Evolutionary conservation across 257 asterid species (phyloP).

Genomic region (Solanum neorickii): DNA sequence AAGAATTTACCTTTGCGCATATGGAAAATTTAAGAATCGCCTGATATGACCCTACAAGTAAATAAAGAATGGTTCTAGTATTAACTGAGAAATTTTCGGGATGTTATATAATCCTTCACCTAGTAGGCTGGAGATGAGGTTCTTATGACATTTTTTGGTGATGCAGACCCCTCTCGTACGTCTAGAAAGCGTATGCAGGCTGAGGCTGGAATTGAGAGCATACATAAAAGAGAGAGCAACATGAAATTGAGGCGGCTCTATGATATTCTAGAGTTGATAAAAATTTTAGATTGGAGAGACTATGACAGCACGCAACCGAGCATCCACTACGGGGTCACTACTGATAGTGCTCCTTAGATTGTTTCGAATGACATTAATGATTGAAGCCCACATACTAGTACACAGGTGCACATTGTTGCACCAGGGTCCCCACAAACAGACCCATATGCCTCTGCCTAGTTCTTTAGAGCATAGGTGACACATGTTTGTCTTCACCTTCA

Average conservation of each 20-base stretch:
- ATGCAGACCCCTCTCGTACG: neutral
- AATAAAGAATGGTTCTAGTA: no score
- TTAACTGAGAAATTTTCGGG: no score
- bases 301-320: accelerated
- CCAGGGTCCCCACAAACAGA: neutral
- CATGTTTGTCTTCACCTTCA: neutral
- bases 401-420: neutral
- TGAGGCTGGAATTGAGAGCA: neutral
- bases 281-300: neutral
- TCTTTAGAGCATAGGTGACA: neutral
- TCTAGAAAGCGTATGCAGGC: neutral
- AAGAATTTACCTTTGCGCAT: no score
- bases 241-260: neutral
- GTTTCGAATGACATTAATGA: neutral
- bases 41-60: no score
- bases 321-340: neutral
- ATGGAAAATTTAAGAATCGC: no score
- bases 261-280: neutral
- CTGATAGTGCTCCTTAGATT: neutral
- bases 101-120: neutral
- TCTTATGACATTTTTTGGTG: neutral
- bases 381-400: neutral
- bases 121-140: neutral
- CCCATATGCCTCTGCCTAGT: neutral
- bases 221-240: neutral